Percentiles rank a stretch among this genome's conserved stretches.
Conservation (phyloP, 2,329 filamentous ascomycete genomes). For the Trichoderma sp. region DNA sequence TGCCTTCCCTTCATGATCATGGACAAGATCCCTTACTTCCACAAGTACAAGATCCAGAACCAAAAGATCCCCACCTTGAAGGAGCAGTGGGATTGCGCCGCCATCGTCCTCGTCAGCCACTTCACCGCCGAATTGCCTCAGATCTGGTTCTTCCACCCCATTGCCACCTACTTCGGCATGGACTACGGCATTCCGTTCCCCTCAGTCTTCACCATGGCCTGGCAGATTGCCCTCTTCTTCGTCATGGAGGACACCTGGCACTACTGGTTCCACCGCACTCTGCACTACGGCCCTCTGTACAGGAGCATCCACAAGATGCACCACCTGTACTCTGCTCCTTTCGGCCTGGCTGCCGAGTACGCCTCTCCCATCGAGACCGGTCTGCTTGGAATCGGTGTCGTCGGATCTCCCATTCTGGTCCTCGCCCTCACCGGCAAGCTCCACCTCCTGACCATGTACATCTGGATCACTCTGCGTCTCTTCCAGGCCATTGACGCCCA, state of each 20-base stretch:
- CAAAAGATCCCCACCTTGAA: constrained; percentile 87
- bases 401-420: constrained; percentile 81
- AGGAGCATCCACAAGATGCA: constrained; percentile 98
- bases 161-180: constrained; percentile 91
- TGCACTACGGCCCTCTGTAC: constrained; percentile 96
- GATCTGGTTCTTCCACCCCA: constrained; percentile 98
- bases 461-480: constrained; percentile 89
- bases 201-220: constrained; percentile 77
- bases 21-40: constrained; percentile 83
- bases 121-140: constrained; percentile 98
- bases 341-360: constrained; percentile 95
- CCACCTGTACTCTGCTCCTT: constrained; percentile 97
- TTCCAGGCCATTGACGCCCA: constrained; percentile 98
- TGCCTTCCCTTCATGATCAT: constrained; percentile 90
- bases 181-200: constrained; percentile 89
- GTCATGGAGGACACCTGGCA: constrained; percentile 97
- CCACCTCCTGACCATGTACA: constrained; percentile 96
- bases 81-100: constrained; percentile 94
- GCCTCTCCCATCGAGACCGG: constrained; percentile 97
- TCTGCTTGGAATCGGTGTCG: constrained; percentile 84
- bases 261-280: constrained; percentile 90
- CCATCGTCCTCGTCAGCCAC: constrained; percentile 88
- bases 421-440: constrained; percentile 80
- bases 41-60: constrained; percentile 90
- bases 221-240: constrained; percentile 93